phyloP scores from a whole-genome alignment of 495 filamentous ascomycete genomes.

The Annulohypoxylon moriforme region DNA sequence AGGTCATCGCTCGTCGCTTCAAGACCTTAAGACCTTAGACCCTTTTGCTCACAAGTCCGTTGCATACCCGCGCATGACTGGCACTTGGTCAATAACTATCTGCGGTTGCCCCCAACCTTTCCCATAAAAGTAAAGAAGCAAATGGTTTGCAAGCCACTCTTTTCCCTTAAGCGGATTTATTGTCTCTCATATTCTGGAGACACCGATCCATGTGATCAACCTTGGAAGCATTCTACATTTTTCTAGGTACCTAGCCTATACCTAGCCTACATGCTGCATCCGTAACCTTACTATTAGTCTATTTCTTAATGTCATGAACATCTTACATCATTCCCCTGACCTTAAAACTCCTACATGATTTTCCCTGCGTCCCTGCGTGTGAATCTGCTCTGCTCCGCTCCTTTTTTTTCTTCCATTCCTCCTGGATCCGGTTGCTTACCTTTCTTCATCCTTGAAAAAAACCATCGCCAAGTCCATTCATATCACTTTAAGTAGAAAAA shows the following conservation, averaged over 20 bases:
- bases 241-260: conserved; percentile 22
- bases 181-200: conserved; percentile 46
- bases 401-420: conserved; percentile 29
- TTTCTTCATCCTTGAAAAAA: conserved; percentile 4
- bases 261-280: conserved; percentile 29
- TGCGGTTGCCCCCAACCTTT: conserved; percentile 35
- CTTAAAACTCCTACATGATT: conserved; percentile 22
- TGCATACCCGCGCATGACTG: conserved; percentile 44
- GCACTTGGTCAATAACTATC: conserved; percentile 26
- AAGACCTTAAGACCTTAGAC: not conserved
- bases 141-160: conserved; percentile 39
- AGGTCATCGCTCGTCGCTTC: conserved; percentile 30
- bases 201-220: conserved; percentile 38
- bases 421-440: conserved; percentile 16
- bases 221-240: conserved; percentile 21
- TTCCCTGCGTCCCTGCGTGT: conserved; percentile 13
- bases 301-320: conserved; percentile 38
- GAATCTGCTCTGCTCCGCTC: conserved; percentile 19
- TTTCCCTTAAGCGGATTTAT: conserved; percentile 35
- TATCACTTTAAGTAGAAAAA: conserved; percentile 25
- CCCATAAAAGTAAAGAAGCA: conserved; percentile 26
- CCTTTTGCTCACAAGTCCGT: conserved; percentile 40
- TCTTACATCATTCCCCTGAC: conserved; percentile 39
- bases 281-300: conserved; percentile 37
- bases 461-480: conserved; percentile 6